A percentile compares a stretch with the other conserved stretches of the same genome.
Evolutionary conservation across 2,329 filamentous ascomycete genomes (phyloP).

Genomic region (Aspergillus carbonarius): DNA sequence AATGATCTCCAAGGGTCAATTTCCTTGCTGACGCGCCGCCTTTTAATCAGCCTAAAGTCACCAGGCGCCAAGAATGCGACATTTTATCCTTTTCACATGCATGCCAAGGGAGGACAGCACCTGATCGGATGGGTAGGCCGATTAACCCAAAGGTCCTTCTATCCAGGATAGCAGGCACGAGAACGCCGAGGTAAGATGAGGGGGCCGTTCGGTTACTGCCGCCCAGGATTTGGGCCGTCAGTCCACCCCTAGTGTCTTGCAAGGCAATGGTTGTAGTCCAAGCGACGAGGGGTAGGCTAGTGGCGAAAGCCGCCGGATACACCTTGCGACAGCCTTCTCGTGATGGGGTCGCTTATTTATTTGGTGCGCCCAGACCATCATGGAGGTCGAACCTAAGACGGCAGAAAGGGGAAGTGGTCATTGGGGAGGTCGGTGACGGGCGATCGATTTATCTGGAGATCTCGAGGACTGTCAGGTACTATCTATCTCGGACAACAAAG

Average conservation of each 20-base stretch:
- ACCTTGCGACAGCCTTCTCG: background rate
- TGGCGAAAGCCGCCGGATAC: constrained; percentile 5
- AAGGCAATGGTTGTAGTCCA: background rate
- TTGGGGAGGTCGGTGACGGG: background rate
- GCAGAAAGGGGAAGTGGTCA: background rate
- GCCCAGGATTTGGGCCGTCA: background rate
- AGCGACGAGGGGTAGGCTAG: constrained; percentile 13
- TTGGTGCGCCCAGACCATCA: background rate
- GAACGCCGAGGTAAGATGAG: background rate
- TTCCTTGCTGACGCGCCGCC: background rate
- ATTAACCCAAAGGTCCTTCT: background rate
- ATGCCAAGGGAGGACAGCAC: background rate
- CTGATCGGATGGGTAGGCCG: background rate
- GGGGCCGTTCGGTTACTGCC: background rate
- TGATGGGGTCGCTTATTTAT: background rate
- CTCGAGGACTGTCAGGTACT: constrained; percentile 6
- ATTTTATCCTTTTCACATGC: constrained; percentile 5
- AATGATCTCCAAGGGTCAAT: background rate
- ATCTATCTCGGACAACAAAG: background rate
- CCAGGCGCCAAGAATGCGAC: background rate
- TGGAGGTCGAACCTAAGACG: background rate
- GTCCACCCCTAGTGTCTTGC: background rate
- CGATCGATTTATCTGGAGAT: constrained; percentile 2
- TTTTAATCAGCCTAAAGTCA: background rate
- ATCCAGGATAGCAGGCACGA: background rate